Evolutionary conservation across 2,329 filamentous ascomycete genomes (phyloP).

Genomic region (Purpureocillium lavendulum): DNA sequence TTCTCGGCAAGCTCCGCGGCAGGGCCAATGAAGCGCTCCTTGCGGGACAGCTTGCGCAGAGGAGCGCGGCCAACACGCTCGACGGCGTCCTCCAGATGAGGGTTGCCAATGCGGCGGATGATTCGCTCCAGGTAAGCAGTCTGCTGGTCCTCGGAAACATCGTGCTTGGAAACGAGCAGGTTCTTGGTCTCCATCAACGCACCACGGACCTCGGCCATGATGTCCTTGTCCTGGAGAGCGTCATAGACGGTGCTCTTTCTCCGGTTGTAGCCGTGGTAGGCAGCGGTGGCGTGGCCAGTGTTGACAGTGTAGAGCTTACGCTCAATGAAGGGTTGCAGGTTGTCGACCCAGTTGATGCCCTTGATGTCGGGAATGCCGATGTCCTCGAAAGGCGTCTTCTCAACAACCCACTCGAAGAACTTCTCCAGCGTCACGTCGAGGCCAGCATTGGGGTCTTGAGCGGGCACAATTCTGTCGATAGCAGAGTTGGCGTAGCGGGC

Average conservation of each 20-base stretch:
- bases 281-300: constrained; percentile 91
- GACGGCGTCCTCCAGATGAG: constrained; percentile 82
- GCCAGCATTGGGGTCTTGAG: constrained; percentile 70
- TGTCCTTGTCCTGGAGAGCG: constrained; percentile 70
- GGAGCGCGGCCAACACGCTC: constrained; percentile 94
- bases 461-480: constrained; percentile 95
- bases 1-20: constrained; percentile 82
- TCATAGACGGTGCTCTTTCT: constrained; percentile 87
- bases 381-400: constrained; percentile 73
- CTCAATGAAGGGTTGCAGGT: constrained; percentile 94
- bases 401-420: constrained; percentile 99
- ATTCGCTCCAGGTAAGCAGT: constrained; percentile 86
- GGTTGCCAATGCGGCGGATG: constrained; percentile 87
- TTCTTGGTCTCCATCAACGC: constrained; percentile 79
- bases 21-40: constrained; percentile 92
- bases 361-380: constrained; percentile 60
- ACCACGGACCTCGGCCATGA: constrained; percentile 69
- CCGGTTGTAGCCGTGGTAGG: constrained; percentile 86
- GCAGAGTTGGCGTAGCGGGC: constrained; percentile 95
- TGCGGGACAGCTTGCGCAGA: constrained; percentile 84
- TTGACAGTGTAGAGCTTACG: constrained; percentile 99
- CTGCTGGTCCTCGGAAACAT: constrained; percentile 67
- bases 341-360: constrained; percentile 86
- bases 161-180: constrained; percentile 82
- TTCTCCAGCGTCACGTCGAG: constrained; percentile 94